Evolutionary conservation across 208 protist genomes (phyloP), one percentile per base, ranked within the genome.

Genomic region (Trypanosoma boissoni): DNA sequence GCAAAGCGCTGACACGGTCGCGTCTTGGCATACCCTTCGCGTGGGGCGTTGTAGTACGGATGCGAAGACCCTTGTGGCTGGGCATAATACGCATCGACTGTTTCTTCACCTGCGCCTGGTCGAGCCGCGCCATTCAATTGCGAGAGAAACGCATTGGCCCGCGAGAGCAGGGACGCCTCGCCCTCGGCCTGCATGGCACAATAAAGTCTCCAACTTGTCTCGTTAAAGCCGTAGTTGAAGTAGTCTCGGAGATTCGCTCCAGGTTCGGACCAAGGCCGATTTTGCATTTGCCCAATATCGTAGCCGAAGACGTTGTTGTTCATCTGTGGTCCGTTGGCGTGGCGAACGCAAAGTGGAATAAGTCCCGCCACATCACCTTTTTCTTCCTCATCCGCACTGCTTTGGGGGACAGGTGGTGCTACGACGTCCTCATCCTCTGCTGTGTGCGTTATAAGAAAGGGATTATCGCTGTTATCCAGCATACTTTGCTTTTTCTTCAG

Each of bases 171-270:
- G 5, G 88, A 84, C 10, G 44, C 67, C 34, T 86, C 72, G 20
- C 88, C 84, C n/a, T 80, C 63, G 5, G 54, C 46, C 72, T 95
- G 88, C 80, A 90, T 80, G 3, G 72, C 72, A 43, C 88, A 91
- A 74, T 95, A 93, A 43, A 88, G 45, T 18, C 86, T 64, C 89
- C 89, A 95, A 50, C 80, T 95, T 20, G 58, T 68, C 58, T 93
- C 86, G 51, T 93, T 87, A 61, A 95, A 95, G 23, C 89, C 89
- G 64, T 93, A 95, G 76, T 95, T 95, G 68, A 95, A 95, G 80
- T 93, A 95, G 49, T 95, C 89, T 58, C 54, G 79, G 26, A 77
- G 41, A 66, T 92, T 91, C n/a, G 76, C 88, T 0, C 64, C 83
- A 1, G 88, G 88, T 36, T 86, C 76, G 9, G 73, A 65, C 85